Evolutionary conservation across 1,139 yeast species (phyloP).

Genomic region (Debaryomyces robertsiae): DNA sequence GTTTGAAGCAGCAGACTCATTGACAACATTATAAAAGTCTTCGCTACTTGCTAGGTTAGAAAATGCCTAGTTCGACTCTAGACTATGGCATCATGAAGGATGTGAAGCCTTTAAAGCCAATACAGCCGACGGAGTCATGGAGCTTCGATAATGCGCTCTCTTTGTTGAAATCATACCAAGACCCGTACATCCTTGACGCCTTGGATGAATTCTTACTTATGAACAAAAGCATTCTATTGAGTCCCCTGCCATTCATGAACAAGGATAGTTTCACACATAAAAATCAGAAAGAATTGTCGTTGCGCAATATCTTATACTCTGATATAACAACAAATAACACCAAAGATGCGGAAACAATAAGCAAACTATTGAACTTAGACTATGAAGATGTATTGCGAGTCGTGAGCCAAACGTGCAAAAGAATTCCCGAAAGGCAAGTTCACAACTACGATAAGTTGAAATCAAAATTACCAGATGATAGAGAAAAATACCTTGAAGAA

Average conservation of each 20-base stretch:
- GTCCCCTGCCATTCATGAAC: slow-evolving; percentile 39
- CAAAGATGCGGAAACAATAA: slow-evolving; percentile 43
- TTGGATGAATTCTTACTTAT: slow-evolving; percentile 48
- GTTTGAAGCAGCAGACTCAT: not conserved
- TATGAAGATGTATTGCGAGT: slow-evolving; percentile 48
- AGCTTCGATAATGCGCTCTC: slow-evolving; percentile 45
- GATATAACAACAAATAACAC: slow-evolving; percentile 33
- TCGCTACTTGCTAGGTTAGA: slow-evolving; percentile 1
- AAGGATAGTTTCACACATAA: not conserved
- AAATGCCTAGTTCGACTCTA: slow-evolving; percentile 12
- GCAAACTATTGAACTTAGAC: slow-evolving; percentile 36
- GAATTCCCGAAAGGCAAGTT: slow-evolving; percentile 36
- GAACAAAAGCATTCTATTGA: slow-evolving; percentile 33
- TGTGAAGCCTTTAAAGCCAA: slow-evolving; percentile 30
- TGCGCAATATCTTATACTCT: slow-evolving; percentile 44
- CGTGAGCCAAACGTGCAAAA: slow-evolving; percentile 40
- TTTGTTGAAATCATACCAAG: slow-evolving; percentile 34
- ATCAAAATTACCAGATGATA: slow-evolving; percentile 40
- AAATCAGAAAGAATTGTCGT: slow-evolving; percentile 28
- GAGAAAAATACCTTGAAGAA: slow-evolving; percentile 32
- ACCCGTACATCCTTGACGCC: slow-evolving; percentile 39
- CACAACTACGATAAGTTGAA: slow-evolving; percentile 27
- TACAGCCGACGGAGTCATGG: slow-evolving; percentile 46
- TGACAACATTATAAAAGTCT: no score
- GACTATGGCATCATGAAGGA: slow-evolving; percentile 13